Base-by-base conservation (phyloP, 805 yeast genomes). In the Starmerella apis region DNA sequence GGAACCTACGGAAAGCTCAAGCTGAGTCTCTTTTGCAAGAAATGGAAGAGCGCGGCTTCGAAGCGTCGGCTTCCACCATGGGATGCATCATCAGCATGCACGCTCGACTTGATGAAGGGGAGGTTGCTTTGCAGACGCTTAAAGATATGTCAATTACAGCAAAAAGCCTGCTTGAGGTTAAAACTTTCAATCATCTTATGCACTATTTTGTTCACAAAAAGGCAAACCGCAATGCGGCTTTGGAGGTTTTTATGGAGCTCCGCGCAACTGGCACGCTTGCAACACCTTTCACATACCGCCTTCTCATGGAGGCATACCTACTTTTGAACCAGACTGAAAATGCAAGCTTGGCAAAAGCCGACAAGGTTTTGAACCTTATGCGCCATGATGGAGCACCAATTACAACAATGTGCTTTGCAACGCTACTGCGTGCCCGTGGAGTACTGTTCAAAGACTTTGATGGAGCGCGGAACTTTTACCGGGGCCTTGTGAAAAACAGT, bases 371-470 rank as follows among this genome's bases (percentile, higher is more conserved):
- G 22, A 51, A 50, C 18, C 56, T 56, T n/a, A 65, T 67, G 52
- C 61, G 58, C 18, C 46, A 51, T 18, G 63, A 63, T 43, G 64
- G 64, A 1, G 57, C 57, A 11, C 51, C 57, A 6, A 55, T 62
- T 32, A 54, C 63, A 14, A 49, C 66, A 27, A 62, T 62, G 56
- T 72, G 70, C 51, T 66, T 63, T 31, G 69, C 72, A 3, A 61
- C 70, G 2, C 53, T 69, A 42, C 54, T 69, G 35, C 56, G 57
- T 8, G 71, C 72, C 9, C 63, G 70, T 13, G 73, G 73, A 2
- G 68, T 69, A 8, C 54, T 61, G 11, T 46, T 54, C 54, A 51
- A 50, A 13, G 68, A 68, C 46, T 56, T 70, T 14, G 59, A 55
- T 6, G 59, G 64, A 3, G 71, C 72, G 9, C 56, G 60, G 20